A percentile compares a stretch with the other conserved stretches of the same genome.
These are phyloP conservation scores for Peronosclerospora sorghi DNA, from an alignment of 352 stramenopile genomes.

Conservation along the genomic window DNA sequence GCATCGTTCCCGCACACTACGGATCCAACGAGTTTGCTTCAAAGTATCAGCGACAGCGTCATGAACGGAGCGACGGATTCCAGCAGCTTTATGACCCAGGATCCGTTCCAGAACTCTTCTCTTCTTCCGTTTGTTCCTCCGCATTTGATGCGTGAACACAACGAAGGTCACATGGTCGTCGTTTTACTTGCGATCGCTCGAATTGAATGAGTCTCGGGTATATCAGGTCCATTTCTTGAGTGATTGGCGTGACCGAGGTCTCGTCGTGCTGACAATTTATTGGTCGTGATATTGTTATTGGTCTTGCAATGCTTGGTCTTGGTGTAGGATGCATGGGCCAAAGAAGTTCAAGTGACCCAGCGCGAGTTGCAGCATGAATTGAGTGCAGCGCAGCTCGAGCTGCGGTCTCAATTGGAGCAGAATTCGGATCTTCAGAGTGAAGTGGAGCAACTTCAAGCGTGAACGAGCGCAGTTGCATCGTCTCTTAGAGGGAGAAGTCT, in stretches of 20 bases:
- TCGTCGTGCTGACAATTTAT: slow-evolving; percentile 1
- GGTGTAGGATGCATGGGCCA: slow-evolving; percentile 65
- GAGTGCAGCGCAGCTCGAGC: slow-evolving; percentile 45
- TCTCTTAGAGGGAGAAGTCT: slow-evolving; percentile 65
- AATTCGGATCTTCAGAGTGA: slow-evolving; percentile 67
- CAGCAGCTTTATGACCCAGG: not conserved
- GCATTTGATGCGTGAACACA: too few species aligned
- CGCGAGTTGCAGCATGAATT: slow-evolving; percentile 65
- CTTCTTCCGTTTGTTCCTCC: slow-evolving; percentile 40
- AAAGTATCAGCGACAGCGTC: slow-evolving; percentile 11
- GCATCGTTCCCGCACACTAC: slow-evolving; percentile 27
- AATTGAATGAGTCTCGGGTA: slow-evolving; percentile 75
- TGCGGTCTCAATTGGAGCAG: slow-evolving; percentile 57
- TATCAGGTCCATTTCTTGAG: slow-evolving; percentile 33
- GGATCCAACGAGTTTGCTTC: slow-evolving; percentile 26
- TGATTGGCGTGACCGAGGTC: too few species aligned
- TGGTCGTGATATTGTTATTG: too few species aligned
- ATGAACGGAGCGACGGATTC: slow-evolving; percentile 7
- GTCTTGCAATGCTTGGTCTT: too few species aligned
- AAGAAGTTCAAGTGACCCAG: slow-evolving; percentile 71
- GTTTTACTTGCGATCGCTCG: slow-evolving; percentile 78
- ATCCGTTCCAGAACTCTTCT: slow-evolving; percentile 22
- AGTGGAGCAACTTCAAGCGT: slow-evolving; percentile 48
- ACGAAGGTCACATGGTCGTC: too few species aligned
- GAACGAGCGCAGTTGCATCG: slow-evolving; percentile 46